Conservation (phyloP, 2,329 filamentous ascomycete genomes). For the Fusarium vanettenii region DNA sequence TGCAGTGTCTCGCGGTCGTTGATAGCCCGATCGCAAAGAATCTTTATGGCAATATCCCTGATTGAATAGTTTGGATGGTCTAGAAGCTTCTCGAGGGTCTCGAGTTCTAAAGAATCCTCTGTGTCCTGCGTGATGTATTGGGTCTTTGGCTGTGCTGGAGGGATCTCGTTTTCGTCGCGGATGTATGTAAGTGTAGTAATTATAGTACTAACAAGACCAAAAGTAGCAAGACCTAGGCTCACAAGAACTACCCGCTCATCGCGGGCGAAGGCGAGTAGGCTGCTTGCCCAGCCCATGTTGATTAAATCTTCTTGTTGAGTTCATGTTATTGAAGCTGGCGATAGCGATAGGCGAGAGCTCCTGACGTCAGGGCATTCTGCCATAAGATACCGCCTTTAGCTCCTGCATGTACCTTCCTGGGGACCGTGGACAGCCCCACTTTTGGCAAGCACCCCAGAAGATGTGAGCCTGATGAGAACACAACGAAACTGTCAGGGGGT, state of each 20-base stretch:
- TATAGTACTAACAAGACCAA: constrained; percentile 68
- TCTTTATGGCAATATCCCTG: constrained; percentile 73
- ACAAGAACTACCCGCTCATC: constrained; percentile 67
- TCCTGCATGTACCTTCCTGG: not conserved
- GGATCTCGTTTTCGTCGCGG: constrained; percentile 74
- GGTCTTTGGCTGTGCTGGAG: constrained; percentile 71
- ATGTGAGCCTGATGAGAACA: not conserved
- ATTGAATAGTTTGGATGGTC: constrained; percentile 79
- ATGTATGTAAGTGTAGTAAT: constrained; percentile 68
- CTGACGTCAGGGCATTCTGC: constrained; percentile 37
- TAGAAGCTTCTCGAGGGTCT: constrained; percentile 75
- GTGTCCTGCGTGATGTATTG: constrained; percentile 81
- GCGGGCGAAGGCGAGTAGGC: constrained; percentile 49
- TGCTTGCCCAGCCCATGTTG: constrained; percentile 55
- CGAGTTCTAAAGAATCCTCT: constrained; percentile 75
- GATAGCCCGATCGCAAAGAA: constrained; percentile 66
- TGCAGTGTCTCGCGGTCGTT: constrained; percentile 67
- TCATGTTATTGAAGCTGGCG: constrained; percentile 18
- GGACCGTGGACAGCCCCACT: not conserved
- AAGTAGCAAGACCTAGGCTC: constrained; percentile 67
- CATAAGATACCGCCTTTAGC: constrained; percentile 5
- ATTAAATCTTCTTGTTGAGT: constrained; percentile 22
- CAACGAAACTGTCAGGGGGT: not conserved
- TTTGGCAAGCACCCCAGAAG: not conserved
- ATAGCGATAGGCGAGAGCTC: constrained; percentile 2